Evolutionary conservation across 2,329 filamentous ascomycete genomes (phyloP).

Genomic region (Aspergillus luchuensis): DNA sequence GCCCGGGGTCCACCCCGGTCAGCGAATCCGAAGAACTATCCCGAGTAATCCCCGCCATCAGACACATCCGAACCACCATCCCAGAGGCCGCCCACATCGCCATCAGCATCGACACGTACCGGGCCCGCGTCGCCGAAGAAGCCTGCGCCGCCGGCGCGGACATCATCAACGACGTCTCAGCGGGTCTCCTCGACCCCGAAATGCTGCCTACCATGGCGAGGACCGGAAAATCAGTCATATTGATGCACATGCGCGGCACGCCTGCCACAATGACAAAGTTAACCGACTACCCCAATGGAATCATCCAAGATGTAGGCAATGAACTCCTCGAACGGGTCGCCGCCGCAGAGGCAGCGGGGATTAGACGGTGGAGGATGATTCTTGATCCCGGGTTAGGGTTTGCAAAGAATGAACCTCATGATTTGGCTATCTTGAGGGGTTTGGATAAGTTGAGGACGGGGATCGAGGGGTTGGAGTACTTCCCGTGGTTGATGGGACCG

Average conservation of each 20-base stretch:
- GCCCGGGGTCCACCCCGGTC: constrained; percentile 72
- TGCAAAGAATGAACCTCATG: constrained; percentile 79
- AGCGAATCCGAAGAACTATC: constrained; percentile 71
- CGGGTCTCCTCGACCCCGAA: constrained; percentile 71
- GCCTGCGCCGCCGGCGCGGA: constrained; percentile 79
- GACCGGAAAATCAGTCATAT: constrained; percentile 74
- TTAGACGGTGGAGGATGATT: constrained; percentile 90
- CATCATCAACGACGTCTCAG: constrained; percentile 93
- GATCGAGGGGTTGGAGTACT: constrained; percentile 49
- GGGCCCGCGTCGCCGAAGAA: constrained; percentile 75
- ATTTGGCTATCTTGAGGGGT: constrained; percentile 73
- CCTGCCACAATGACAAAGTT: constrained; percentile 77
- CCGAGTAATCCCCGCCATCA: constrained; percentile 78
- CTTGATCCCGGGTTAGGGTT: constrained; percentile 94
- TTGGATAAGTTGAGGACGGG: constrained; percentile 61
- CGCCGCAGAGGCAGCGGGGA: constrained; percentile 77
- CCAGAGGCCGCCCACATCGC: constrained; percentile 65
- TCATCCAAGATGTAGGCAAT: constrained; percentile 64
- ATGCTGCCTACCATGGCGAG: constrained; percentile 82
- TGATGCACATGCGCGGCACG: constrained; percentile 94
- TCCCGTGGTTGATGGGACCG: constrained; percentile 87
- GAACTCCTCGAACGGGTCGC: constrained; percentile 72
- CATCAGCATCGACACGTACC: constrained; percentile 92
- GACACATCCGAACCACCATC: constrained; percentile 65
- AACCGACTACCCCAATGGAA: constrained; percentile 67